A percentile compares a stretch with the other conserved stretches of the same genome.
phyloP scores from a whole-genome alignment of 2,329 filamentous ascomycete genomes.

The Aspergillus costaricaensis region DNA sequence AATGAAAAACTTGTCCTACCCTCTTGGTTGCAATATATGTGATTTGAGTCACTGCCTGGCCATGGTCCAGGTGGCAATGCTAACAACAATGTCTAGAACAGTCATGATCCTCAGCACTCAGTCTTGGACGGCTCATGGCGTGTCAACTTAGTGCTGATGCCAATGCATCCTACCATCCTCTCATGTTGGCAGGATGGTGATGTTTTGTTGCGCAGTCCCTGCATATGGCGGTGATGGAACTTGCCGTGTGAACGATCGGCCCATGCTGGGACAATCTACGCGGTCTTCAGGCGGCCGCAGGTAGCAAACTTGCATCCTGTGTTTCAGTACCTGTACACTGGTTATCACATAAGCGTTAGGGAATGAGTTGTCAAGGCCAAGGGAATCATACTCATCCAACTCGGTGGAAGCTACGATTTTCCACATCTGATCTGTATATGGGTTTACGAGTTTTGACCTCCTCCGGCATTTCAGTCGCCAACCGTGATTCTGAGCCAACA shows the following conservation, averaged over 20 bases:
- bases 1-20: too few relatives aligned
- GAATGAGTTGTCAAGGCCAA: background rate
- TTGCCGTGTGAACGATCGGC: too few relatives aligned
- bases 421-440: too few relatives aligned
- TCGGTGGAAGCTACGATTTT: background rate
- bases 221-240: background rate
- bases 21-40: too few relatives aligned
- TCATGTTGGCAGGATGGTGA: background rate
- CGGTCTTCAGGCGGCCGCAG: too few relatives aligned
- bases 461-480: too few relatives aligned
- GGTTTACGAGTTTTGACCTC: too few relatives aligned
- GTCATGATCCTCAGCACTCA: background rate
- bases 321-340: background rate
- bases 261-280: too few relatives aligned
- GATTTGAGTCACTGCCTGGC: too few relatives aligned
- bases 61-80: background rate
- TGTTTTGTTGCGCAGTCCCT: background rate
- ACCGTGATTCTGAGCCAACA: too few relatives aligned
- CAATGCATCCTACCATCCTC: background rate
- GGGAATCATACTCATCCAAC: background rate
- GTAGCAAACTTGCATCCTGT: background rate
- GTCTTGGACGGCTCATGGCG: background rate
- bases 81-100: background rate
- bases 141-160: background rate
- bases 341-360: background rate